Percentiles rank a stretch among this genome's conserved stretches.
phyloP scores from a whole-genome alignment of 148 eudicot genomes.

The Rhododendron ferrugineum region DNA sequence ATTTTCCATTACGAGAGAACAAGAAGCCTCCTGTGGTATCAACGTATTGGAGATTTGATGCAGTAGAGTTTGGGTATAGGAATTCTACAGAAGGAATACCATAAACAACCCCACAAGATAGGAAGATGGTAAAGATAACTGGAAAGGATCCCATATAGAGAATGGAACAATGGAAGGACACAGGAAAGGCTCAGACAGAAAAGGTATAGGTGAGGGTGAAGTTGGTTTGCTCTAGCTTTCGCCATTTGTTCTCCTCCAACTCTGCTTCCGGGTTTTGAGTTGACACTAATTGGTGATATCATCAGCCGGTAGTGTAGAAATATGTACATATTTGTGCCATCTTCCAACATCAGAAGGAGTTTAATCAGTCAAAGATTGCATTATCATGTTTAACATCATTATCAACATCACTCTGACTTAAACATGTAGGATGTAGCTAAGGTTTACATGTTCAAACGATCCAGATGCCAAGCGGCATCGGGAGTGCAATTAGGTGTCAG shows the following conservation, averaged over 20 bases:
- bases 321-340: no score
- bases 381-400: no score
- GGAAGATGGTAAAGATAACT: slow-evolving; percentile 17
- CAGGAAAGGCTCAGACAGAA: slow-evolving; percentile 17
- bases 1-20: slow-evolving; percentile 47
- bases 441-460: no score
- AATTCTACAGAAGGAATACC: slow-evolving; percentile 24
- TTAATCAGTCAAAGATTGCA: no score
- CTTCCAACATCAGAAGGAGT: no score
- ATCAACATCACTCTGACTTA: no score
- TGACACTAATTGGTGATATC: no score
- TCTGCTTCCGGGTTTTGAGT: neutral
- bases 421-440: no score
- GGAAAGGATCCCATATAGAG: slow-evolving; percentile 38
- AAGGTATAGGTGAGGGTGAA: slow-evolving; percentile 15
- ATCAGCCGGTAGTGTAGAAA: no score
- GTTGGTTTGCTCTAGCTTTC: slow-evolving; percentile 14
- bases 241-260: slow-evolving; percentile 13
- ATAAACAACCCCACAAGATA: slow-evolving; percentile 19
- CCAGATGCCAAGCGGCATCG: no score
- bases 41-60: slow-evolving; percentile 36
- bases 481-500: no score
- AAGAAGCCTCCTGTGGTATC: slow-evolving; percentile 54
- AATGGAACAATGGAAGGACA: slow-evolving; percentile 21
- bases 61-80: slow-evolving; percentile 50